Conservation (phyloP, 176 grass and related monocot genomes). For the Eragrostis nindensis region DNA sequence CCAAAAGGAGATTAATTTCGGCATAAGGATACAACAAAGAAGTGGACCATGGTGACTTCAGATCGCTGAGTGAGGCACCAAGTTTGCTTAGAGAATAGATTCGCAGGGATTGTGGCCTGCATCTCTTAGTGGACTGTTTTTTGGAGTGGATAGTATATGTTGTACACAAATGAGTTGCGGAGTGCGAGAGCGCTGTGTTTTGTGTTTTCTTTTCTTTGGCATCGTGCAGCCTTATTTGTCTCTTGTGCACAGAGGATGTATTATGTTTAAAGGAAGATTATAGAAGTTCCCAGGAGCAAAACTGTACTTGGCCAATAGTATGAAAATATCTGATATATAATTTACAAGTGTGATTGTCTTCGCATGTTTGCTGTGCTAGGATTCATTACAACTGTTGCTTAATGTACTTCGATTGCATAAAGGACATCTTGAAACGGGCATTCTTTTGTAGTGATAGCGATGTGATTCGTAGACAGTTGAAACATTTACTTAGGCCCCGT, state of each 20-base stretch:
- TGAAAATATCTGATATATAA: slow-evolving; percentile 2
- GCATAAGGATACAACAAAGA: slow-evolving; percentile 28
- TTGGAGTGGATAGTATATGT: slow-evolving; percentile 37
- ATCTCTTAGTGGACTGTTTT: slow-evolving; percentile 14
- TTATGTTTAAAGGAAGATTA: slow-evolving; percentile 30
- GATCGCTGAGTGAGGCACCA: slow-evolving; percentile 30
- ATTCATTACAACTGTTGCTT: neutral
- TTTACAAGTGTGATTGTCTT: neutral
- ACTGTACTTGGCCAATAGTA: slow-evolving; percentile 15
- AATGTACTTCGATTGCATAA: neutral
- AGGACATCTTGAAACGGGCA: neutral
- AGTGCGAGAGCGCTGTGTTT: slow-evolving; percentile 10
- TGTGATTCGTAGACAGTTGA: too few species aligned
- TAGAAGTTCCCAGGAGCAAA: slow-evolving; percentile 10
- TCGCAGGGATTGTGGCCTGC: slow-evolving; percentile 18
- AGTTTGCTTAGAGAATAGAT: slow-evolving; percentile 29
- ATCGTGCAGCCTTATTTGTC: slow-evolving; percentile 37
- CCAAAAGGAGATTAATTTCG: slow-evolving; percentile 32
- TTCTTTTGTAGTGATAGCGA: too few species aligned
- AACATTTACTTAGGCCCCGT: too few species aligned
- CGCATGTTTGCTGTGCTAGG: neutral
- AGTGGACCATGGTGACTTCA: slow-evolving; percentile 10
- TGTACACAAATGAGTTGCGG: slow-evolving; percentile 36
- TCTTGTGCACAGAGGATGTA: slow-evolving; percentile 15
- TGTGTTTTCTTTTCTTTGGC: neutral